Evolutionary conservation across 768 basidiomycete genomes (phyloP).

Genomic region (button mushroom (Agaricus bisporus)): DNA sequence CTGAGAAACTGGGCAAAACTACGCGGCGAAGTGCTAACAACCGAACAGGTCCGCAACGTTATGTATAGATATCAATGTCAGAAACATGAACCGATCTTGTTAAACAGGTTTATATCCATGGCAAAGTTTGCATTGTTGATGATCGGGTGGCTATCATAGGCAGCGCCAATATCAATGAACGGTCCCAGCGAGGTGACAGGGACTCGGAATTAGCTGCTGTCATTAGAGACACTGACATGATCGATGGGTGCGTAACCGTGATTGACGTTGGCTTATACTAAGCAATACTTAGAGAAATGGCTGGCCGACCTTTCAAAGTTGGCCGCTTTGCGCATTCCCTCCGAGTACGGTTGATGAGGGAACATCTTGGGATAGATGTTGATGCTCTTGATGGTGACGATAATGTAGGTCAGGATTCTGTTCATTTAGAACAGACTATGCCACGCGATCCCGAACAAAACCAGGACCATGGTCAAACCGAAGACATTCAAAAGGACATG

Average conservation of each 20-base stretch:
- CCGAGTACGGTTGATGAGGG: conserved; percentile 90
- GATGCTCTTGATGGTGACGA: conserved; percentile 81
- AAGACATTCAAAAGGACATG: conserved; percentile 30
- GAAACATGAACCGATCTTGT: background rate
- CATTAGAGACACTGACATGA: conserved; percentile 95
- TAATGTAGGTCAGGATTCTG: conserved; percentile 47
- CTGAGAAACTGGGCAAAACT: conserved; percentile 93
- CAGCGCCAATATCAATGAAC: conserved; percentile 96
- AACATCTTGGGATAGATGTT: conserved; percentile 94
- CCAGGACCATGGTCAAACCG: conserved; percentile 43
- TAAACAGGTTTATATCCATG: conserved; percentile 80
- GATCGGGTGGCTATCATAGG: conserved; percentile 93
- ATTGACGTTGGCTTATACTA: background rate
- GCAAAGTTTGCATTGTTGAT: conserved; percentile 86
- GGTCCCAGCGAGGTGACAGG: conserved; percentile 91
- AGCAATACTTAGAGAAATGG: conserved; percentile 66
- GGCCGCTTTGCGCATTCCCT: conserved; percentile 96
- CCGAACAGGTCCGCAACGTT: conserved; percentile 64
- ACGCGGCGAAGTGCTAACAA: conserved; percentile 74
- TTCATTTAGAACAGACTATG: conserved; percentile 44
- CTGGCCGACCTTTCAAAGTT: conserved; percentile 89
- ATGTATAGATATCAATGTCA: background rate
- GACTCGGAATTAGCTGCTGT: conserved; percentile 94
- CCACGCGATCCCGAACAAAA: conserved; percentile 73
- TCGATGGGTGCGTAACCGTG: conserved; percentile 47